Evolutionary conservation across 306 rosid species (phyloP).

Genomic region (Citrullus colocynthis): DNA sequence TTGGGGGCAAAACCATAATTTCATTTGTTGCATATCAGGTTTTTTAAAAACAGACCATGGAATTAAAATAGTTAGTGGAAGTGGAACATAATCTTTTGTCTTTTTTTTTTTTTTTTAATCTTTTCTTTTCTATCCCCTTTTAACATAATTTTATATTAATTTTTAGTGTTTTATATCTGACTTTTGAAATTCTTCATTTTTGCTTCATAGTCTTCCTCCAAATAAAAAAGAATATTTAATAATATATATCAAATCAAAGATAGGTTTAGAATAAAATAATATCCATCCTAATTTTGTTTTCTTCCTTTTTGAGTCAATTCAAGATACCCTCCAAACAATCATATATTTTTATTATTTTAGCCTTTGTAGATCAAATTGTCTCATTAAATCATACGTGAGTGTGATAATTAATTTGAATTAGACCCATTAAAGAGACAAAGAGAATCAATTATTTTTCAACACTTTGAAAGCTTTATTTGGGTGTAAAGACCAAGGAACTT

Average conservation of each 20-base stretch:
- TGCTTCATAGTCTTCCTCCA: not conserved
- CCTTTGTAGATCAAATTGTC: not conserved
- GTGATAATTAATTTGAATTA: not conserved
- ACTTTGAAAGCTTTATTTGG: not conserved
- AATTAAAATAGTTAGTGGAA: not conserved
- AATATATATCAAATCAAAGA: not conserved
- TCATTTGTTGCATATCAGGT: not conserved
- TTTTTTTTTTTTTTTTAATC: not conserved
- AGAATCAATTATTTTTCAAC: not conserved
- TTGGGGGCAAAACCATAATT: not conserved
- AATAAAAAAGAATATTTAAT: not conserved
- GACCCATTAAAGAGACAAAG: conserved; percentile 1
- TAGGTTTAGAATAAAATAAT: not conserved
- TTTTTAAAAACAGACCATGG: not conserved
- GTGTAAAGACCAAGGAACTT: conserved; percentile 1
- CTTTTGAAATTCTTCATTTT: not conserved
- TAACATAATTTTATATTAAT: not conserved
- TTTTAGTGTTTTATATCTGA: not conserved
- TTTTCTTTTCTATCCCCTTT: not conserved
- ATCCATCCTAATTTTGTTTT: not conserved
- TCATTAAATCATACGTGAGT: not conserved
- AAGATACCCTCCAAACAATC: not conserved
- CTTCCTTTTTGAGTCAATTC: not conserved
- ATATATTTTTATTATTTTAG: not conserved
- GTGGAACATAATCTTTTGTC: not conserved